Evolutionary conservation across 2,329 filamentous ascomycete genomes (phyloP).

Genomic region (Chaetomium sp.): DNA sequence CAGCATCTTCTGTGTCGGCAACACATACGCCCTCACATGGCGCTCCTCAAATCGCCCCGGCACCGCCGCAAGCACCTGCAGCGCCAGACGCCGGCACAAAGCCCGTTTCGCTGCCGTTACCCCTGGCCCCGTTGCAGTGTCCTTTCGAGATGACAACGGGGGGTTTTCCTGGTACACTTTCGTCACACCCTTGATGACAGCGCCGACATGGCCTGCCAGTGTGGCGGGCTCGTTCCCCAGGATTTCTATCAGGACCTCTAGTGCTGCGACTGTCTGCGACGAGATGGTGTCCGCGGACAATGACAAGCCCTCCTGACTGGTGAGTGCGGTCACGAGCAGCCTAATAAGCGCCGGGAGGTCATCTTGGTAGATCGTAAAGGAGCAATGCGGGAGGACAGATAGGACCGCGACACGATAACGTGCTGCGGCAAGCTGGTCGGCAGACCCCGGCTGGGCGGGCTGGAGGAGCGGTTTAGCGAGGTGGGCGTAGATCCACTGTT

Average conservation of each 20-base stretch:
- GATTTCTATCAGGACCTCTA: slow-evolving; percentile 44
- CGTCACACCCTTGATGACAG: slow-evolving; percentile 41
- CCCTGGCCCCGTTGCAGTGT: not conserved
- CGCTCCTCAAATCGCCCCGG: slow-evolving; percentile 43
- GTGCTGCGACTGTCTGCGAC: slow-evolving; percentile 40
- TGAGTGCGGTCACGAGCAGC: slow-evolving; percentile 42
- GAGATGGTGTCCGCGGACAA: not conserved
- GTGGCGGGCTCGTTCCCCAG: slow-evolving; percentile 40
- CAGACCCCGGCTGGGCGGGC: slow-evolving; percentile 33
- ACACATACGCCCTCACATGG: slow-evolving; percentile 39
- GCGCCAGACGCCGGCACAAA: slow-evolving; percentile 39
- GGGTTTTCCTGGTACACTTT: slow-evolving; percentile 26
- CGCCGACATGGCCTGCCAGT: slow-evolving; percentile 42
- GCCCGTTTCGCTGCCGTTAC: not conserved
- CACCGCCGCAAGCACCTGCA: slow-evolving; percentile 43
- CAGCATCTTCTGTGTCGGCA: slow-evolving; percentile 41
- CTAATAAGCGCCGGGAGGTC: slow-evolving; percentile 42
- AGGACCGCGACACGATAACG: slow-evolving; percentile 45
- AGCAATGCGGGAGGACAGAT: slow-evolving; percentile 43
- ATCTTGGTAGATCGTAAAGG: slow-evolving; percentile 45
- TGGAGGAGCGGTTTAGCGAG: slow-evolving; percentile 41
- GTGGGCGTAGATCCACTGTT: slow-evolving; percentile 44
- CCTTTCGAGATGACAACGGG: slow-evolving; percentile 17
- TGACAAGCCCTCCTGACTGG: slow-evolving; percentile 34
- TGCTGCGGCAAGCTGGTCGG: slow-evolving; percentile 24